Evolutionary conservation across 306 rosid genomes (phyloP).

Genomic region (Prunus salicina): DNA sequence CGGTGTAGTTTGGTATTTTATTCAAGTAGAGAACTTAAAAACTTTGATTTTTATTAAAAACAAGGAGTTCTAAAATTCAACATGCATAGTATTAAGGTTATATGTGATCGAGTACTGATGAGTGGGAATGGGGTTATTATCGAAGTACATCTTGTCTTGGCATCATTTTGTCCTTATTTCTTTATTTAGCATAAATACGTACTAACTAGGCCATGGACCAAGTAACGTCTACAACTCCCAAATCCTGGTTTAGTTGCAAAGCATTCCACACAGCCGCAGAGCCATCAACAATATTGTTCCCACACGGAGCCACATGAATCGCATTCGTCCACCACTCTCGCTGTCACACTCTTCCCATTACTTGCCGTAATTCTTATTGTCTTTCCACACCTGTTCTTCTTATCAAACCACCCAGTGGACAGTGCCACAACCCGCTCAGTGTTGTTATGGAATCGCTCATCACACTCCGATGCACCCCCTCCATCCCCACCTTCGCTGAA

Average conservation of each 20-base stretch:
- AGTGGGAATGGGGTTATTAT: too few species aligned
- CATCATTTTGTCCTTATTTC: not conserved
- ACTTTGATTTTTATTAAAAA: too few species aligned
- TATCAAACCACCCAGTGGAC: conserved; percentile 48
- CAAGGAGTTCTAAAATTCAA: too few species aligned
- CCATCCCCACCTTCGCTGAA: conserved; percentile 36
- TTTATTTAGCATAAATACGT: not conserved
- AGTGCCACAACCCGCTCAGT: conserved; percentile 31
- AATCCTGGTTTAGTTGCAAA: conserved; percentile 8
- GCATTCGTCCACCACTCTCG: conserved; percentile 51
- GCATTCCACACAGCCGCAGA: conserved; percentile 39
- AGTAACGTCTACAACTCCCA: conserved; percentile 16
- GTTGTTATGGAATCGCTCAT: conserved; percentile 20
- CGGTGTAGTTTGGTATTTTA: too few species aligned
- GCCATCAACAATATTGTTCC: conserved; percentile 39
- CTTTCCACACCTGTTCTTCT: conserved; percentile 18
- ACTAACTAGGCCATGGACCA: conserved; percentile 42
- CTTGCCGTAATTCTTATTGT: conserved; percentile 18
- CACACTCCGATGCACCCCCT: conserved; percentile 30
- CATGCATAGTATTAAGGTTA: too few species aligned
- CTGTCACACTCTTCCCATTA: conserved; percentile 27
- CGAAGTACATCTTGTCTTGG: not conserved
- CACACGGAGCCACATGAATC: conserved; percentile 32
- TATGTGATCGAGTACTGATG: too few species aligned
- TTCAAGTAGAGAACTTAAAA: fast-evolving